Percentiles rank a stretch among this genome's conserved stretches.
These are phyloP conservation scores for Pleurostoma richardsiae DNA, from an alignment of 2,329 filamentous ascomycete species.

Conservation along the genomic window DNA sequence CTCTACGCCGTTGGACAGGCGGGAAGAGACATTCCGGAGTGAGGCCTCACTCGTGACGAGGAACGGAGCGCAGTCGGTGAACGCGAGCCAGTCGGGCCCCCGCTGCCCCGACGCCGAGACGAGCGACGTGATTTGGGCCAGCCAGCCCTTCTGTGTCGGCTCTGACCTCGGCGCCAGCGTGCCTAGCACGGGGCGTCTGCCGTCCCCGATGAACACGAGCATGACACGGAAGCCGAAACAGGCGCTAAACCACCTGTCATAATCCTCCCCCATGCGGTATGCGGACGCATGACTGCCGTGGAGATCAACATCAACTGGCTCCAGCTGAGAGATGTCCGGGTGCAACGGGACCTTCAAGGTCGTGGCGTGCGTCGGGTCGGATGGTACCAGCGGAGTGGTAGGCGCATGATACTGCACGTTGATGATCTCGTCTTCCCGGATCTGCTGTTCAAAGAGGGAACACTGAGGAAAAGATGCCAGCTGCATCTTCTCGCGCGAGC, in stretches of 20 bases:
- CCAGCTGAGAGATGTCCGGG: constrained; percentile 41
- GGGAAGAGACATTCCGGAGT: constrained; percentile 57
- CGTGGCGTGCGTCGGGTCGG: constrained; percentile 25
- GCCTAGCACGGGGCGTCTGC: constrained; percentile 57
- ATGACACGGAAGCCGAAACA: constrained; percentile 58
- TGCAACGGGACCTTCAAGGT: constrained; percentile 51
- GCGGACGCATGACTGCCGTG: constrained; percentile 53
- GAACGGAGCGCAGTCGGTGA: constrained; percentile 71
- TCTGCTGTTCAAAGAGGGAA: constrained; percentile 58
- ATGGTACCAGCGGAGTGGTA: constrained; percentile 30
- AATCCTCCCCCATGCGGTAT: constrained; percentile 57
- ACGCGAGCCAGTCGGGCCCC: constrained; percentile 53
- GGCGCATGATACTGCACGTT: constrained; percentile 35
- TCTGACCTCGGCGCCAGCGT: constrained; percentile 35
- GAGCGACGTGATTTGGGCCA: constrained; percentile 25
- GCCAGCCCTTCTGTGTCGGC: constrained; percentile 21
- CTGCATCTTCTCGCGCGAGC: constrained; percentile 51
- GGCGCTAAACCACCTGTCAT: constrained; percentile 62
- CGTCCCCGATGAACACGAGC: constrained; percentile 61
- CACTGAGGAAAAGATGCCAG: constrained; percentile 53
- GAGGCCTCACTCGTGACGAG: constrained; percentile 68
- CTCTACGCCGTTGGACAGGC: constrained; percentile 39
- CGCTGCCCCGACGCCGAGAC: constrained; percentile 15
- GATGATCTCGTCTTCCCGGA: constrained; percentile 32
- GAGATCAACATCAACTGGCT: constrained; percentile 48